Evolutionary conservation across 192 early-diverging fungal species (phyloP).

Genomic region (Coemansia sp.): DNA sequence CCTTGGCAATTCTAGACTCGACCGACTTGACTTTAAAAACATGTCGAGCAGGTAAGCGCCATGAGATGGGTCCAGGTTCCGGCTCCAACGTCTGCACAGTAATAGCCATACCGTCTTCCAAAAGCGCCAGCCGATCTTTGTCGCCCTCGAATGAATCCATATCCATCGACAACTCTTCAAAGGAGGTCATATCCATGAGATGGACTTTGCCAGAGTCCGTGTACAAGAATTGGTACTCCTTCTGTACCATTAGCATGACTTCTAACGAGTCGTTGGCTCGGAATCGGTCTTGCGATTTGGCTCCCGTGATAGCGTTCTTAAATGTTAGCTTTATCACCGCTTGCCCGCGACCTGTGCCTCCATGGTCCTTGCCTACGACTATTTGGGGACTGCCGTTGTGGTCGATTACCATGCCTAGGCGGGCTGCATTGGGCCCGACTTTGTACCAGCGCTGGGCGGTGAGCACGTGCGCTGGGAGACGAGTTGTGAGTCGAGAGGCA

Average conservation of each 20-base stretch:
- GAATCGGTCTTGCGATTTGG: conserved; percentile 66
- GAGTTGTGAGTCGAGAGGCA: not conserved
- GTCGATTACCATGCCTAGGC: conserved; percentile 70
- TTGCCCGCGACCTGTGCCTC: conserved; percentile 67
- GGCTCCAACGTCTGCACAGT: conserved; percentile 61
- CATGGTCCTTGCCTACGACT: conserved; percentile 64
- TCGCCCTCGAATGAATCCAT: conserved; percentile 61
- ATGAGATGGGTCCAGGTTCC: conserved; percentile 58
- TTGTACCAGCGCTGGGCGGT: conserved; percentile 30
- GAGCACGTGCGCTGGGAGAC: not conserved
- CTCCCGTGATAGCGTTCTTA: conserved; percentile 62
- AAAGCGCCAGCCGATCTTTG: conserved; percentile 45
- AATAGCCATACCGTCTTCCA: conserved; percentile 58
- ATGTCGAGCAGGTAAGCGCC: conserved; percentile 61
- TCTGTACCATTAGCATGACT: conserved; percentile 65
- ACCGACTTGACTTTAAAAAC: conserved; percentile 60
- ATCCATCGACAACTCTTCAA: conserved; percentile 68
- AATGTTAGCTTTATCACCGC: conserved; percentile 70
- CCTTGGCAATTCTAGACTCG: conserved; percentile 53
- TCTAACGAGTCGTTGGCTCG: conserved; percentile 69
- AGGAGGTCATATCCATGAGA: conserved; percentile 67
- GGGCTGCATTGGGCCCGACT: conserved; percentile 43
- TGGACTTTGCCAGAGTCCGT: conserved; percentile 60
- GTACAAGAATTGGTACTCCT: conserved; percentile 75
- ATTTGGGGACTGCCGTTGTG: conserved; percentile 65